Evolutionary conservation across 1,139 yeast species (phyloP).

Genomic region (Eremothecium sinecaudum): DNA sequence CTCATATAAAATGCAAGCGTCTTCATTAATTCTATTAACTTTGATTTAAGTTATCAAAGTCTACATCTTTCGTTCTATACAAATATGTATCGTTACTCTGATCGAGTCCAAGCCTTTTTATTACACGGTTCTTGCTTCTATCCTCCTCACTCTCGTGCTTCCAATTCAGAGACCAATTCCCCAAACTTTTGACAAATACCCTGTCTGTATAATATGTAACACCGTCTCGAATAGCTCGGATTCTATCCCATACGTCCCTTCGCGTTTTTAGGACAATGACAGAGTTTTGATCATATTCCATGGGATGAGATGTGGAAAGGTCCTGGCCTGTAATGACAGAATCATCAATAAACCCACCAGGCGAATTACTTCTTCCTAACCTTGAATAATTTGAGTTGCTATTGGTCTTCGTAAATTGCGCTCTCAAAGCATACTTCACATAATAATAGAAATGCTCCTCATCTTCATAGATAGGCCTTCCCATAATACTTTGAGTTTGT

Average conservation of each 20-base stretch:
- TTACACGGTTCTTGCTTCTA: conserved; percentile 18
- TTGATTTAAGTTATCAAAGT: conserved; percentile 29
- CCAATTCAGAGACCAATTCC: conserved; percentile 12
- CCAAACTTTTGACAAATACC: conserved; percentile 50
- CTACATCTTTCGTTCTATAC: conserved; percentile 48
- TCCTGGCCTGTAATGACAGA: too few species aligned
- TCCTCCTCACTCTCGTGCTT: conserved; percentile 5
- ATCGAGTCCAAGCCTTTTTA: conserved; percentile 24
- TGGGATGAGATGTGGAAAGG: too few species aligned
- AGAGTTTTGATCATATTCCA: too few species aligned
- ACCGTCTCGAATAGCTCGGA: conserved; percentile 31
- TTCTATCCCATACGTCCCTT: conserved; percentile 2
- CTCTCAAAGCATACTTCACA: conserved; percentile 24
- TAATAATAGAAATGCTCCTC: conserved; percentile 25
- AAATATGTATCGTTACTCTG: conserved; percentile 38
- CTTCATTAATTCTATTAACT: not conserved
- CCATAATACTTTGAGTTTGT: conserved; percentile 72
- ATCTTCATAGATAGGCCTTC: conserved; percentile 69
- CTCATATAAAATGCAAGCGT: too few species aligned
- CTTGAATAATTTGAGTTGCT: too few species aligned
- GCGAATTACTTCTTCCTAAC: too few species aligned
- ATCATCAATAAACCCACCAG: too few species aligned
- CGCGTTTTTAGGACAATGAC: conserved; percentile 2
- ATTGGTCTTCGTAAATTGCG: conserved; percentile 21
- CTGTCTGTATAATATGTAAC: conserved; percentile 44